Base-by-base conservation (phyloP, 805 yeast genomes). In the Cyberlindnera bimundalis region DNA sequence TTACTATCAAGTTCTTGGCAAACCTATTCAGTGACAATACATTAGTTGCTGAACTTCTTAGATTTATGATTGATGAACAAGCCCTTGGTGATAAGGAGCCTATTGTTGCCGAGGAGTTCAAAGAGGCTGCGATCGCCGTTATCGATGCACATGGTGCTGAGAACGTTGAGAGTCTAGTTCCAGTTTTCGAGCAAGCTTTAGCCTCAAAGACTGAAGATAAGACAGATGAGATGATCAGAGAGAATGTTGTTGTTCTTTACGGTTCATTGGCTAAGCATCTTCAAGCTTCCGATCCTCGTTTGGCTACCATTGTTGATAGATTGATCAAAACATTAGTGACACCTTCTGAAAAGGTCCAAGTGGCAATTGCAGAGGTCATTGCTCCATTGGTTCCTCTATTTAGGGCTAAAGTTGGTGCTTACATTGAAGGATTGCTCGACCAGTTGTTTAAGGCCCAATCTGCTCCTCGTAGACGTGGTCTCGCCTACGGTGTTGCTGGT, bases 401-500 rank as follows among this genome's bases (percentile, higher is more conserved):
- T 42, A 71, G 65, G 28, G 56, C 71, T 2, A 67, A 70, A 13
- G 71, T 82, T 21, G 73, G 72, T 20, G 60, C 63, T 1, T 78
- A 83, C 50, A 64, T 86, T 42, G 84, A 81, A 27, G 51, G 55
- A 4, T 66, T 89, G 36, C 74, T 85, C 55, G 75, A 67, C 6
- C 78, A 74, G 49, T 66, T 90, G 19, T 78, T 85, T 56, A 59
- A 64, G 8, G 79, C 78, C 2, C 65, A 66, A 24, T 51, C 65
- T 2, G 61, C 64, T 32, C 61, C 71, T 5, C 63, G 65, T 5
- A 74, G 96, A 58, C 76, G 91, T 50, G 99, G 98, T 56, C 91
- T 96, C 2, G 98, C 98, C 1, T 89, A 86, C 66, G 99, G 98
- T 61, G 74, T 93, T 52, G 85, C 98, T 17, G 99, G 99, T 48